Base-by-base conservation (phyloP, 306 rosid genomes). In the Rosa multiflora region DNA sequence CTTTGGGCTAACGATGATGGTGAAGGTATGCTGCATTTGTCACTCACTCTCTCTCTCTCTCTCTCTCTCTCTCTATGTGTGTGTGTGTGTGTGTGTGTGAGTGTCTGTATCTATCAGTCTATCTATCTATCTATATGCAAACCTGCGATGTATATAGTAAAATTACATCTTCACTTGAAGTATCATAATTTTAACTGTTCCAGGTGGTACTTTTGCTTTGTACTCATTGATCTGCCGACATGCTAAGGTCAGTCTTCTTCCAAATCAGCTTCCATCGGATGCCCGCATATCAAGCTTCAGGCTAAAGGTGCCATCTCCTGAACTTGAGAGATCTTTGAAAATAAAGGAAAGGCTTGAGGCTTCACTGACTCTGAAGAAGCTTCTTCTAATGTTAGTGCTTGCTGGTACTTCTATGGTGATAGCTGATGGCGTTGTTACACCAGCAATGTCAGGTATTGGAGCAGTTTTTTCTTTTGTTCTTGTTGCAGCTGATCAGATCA, bases 371-470 rank as follows among this genome's bases (percentile, higher is more conserved):
- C 82, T 93, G 76, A 96, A 96, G 90, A 96, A 83, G 94, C 84
- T 91, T 84, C 88, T 96, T 67, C 86, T 96, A 48, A 73, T 88
- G 80, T 85, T 93, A 68, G 99, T 96, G 72, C 99, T 96, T 76
- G 99, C 94, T 88, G 99, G 99, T 76, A 96, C 98, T 81, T 76
- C 98, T 64, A 96, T 96, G 99, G 99, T 96, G 78, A 90, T 96
- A 87, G 98, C 99, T 76, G 94, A 96, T 71, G 99, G 98, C 74
- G 98, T 93, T 81, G 91, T 96, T 78, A 96, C 98, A 13, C 97
- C 99, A 67, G 99, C 90, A 40, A 93, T 96, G 99, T 96, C 97
- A 83, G 96, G 94, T 93, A 32, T 70, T 59, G 59, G 53, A 18
- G 32, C 63, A 35, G 26, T 74, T 46, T 39, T 42, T 56, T 79